Evolutionary conservation across 2,329 filamentous ascomycete genomes (phyloP), one percentile per base, ranked within the genome.

Genomic region (Sclerotinia trifoliorum): DNA sequence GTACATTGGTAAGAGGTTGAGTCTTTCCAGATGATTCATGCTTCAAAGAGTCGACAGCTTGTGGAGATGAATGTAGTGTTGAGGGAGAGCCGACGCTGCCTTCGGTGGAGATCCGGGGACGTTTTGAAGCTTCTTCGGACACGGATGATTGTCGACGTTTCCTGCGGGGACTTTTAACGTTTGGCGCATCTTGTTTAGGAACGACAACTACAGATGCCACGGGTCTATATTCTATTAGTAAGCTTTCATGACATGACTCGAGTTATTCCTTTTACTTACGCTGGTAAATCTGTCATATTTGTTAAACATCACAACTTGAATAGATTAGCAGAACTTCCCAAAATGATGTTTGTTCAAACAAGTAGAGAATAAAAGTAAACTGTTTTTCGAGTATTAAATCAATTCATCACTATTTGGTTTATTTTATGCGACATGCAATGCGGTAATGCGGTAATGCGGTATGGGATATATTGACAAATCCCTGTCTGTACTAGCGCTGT

Each of bases 131-230:
- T n/a, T 81, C 79, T 49, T 85, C 82, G 2, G 82, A 80, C 17
- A 78, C 73, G 11, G 84, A 85, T n/a, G 84, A 86, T 73, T 85
- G 81, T 70, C 85, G 80, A 72, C 86, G 81, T 68, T 76, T 76
- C 29, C 62, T 62, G 61, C 64, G 68, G 52, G 75, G 71, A 35
- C 69, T 71, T 52, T 58, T 70, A 66, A 51, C 44, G 46, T 49
- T 62, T 29, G 69, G 65, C 55, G 63, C 62, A 68, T 70, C 67
- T 26, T 63, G 61, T 42, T 74, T 72, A n/a, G 78, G 78, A 51
- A 78, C 70, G 44, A 77, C 73, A 52, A 79, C 78, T 57, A 75
- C 78, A 29, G 78, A 79, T 61, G 77, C 74, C 55, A 79, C 77
- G 62, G 77, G 77, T 15, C 73, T 76, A 46, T 65, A 26, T 57